A percentile compares a stretch with the other conserved stretches of the same genome.
Evolutionary conservation across 768 basidiomycete genomes (phyloP).

Genomic region (Boletales sp.): DNA sequence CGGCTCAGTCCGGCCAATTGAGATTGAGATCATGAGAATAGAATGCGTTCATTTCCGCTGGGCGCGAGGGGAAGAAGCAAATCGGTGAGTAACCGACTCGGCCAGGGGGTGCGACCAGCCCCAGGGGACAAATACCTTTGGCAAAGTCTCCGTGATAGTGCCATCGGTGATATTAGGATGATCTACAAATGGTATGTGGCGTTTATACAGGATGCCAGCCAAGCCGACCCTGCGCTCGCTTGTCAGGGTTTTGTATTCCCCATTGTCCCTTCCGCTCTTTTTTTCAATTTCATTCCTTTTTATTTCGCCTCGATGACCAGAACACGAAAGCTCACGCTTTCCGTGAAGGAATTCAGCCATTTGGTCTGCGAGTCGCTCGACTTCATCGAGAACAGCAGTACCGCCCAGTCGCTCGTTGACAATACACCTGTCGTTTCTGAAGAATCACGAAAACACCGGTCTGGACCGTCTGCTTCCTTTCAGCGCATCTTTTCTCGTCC

Average conservation of each 20-base stretch:
- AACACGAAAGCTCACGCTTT: constrained; percentile 24
- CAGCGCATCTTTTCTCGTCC: constrained; percentile 31
- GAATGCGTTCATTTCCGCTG: too few relatives aligned
- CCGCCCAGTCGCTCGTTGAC: constrained; percentile 22
- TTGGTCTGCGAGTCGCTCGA: constrained; percentile 33
- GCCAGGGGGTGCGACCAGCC: too few relatives aligned
- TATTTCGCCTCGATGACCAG: constrained; percentile 20
- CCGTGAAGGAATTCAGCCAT: constrained; percentile 32
- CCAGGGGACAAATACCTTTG: too few relatives aligned
- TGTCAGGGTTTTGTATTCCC: neutral
- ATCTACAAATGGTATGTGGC: constrained; percentile 9
- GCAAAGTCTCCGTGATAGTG: too few relatives aligned
- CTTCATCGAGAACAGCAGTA: constrained; percentile 1
- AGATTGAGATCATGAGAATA: too few relatives aligned
- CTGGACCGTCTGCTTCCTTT: constrained; percentile 20
- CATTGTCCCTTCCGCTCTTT: constrained; percentile 7
- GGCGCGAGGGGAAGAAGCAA: too few relatives aligned
- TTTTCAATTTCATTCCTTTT: neutral
- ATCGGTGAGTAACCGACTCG: too few relatives aligned
- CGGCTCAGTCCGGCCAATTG: too few relatives aligned
- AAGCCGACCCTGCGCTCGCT: constrained; percentile 19
- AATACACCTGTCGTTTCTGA: constrained; percentile 19
- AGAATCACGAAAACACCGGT: constrained; percentile 12
- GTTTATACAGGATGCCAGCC: neutral
- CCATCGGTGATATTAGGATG: neutral